A percentile compares a stretch with the other conserved stretches of the same genome.
Evolutionary conservation across 176 grass and related monocot genomes (phyloP).

Genomic region (Bolboschoenus planiculmis): DNA sequence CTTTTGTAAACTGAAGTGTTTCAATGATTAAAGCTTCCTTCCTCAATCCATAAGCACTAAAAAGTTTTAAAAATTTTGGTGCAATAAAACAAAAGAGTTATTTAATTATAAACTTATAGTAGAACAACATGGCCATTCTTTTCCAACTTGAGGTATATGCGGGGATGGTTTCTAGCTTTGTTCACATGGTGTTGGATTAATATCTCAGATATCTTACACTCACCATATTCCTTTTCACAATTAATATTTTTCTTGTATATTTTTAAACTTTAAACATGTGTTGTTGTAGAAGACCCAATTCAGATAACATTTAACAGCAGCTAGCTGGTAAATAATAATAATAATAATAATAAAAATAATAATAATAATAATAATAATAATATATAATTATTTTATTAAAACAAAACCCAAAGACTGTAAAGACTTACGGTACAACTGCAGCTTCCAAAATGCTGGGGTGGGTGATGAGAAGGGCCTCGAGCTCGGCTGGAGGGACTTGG

Average conservation of each 20-base stretch:
- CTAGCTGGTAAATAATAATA: background rate
- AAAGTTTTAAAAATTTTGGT: background rate
- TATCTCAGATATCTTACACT: background rate
- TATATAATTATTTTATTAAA: background rate
- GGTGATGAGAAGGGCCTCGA: constrained; percentile 70
- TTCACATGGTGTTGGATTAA: background rate
- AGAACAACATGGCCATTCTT: no score
- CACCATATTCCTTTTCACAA: background rate
- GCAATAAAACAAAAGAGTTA: background rate
- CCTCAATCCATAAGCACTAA: background rate
- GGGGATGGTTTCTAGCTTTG: background rate
- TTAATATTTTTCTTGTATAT: background rate
- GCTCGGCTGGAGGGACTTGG: constrained; percentile 63
- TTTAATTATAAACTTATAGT: background rate
- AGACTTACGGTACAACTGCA: constrained; percentile 56
- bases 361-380: background rate
- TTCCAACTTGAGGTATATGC: background rate
- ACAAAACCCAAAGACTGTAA: background rate
- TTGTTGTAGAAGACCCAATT: background rate
- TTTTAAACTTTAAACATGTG: background rate
- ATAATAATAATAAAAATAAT: background rate
- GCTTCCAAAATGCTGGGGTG: constrained; percentile 50
- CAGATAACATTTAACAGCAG: background rate
- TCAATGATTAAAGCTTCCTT: background rate
- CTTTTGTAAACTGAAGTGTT: background rate